phyloP scores from a whole-genome alignment of 371 early-diverging fungal species.

The Lichtheimia hyalospora region DNA sequence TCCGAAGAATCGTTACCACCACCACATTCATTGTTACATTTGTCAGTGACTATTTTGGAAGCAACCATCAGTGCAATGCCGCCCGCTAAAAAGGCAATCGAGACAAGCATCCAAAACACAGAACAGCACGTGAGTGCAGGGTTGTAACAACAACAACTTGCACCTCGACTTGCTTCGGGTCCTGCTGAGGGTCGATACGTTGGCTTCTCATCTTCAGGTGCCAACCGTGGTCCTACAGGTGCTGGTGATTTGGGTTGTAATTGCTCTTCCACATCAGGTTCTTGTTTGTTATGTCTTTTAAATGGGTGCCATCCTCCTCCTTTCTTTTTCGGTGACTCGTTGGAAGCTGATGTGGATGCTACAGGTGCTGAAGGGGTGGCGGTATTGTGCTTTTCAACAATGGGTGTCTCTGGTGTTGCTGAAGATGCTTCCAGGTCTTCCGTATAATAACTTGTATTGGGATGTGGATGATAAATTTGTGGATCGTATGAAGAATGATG shows the following conservation, averaged over 20 bases:
- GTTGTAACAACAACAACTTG: slow-evolving; percentile 19
- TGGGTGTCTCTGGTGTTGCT: slow-evolving; percentile 16
- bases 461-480: slow-evolving; percentile 4
- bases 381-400: slow-evolving; percentile 7
- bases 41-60: slow-evolving; percentile 18
- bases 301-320: slow-evolving; percentile 2
- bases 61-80: slow-evolving; percentile 27
- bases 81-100: slow-evolving; percentile 19
- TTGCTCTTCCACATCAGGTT: slow-evolving; percentile 1
- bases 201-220: slow-evolving; percentile 22
- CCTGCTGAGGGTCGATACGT: slow-evolving; percentile 9
- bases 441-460: slow-evolving; percentile 11
- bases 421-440: slow-evolving; percentile 16
- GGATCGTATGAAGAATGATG: background rate
- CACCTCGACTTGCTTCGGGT: slow-evolving; percentile 5
- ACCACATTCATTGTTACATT: slow-evolving; percentile 18
- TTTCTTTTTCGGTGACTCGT: background rate
- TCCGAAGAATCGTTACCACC: background rate
- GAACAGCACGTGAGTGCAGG: slow-evolving; percentile 28
- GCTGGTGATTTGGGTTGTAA: background rate
- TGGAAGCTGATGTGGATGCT: background rate
- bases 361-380: background rate
- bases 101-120: slow-evolving; percentile 26
- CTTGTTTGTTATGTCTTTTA: slow-evolving; percentile 6
- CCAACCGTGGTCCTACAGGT: background rate